These are phyloP conservation scores for Sarocladium strictum DNA, from an alignment of 2,329 filamentous ascomycete species.

Conservation along the genomic window DNA sequence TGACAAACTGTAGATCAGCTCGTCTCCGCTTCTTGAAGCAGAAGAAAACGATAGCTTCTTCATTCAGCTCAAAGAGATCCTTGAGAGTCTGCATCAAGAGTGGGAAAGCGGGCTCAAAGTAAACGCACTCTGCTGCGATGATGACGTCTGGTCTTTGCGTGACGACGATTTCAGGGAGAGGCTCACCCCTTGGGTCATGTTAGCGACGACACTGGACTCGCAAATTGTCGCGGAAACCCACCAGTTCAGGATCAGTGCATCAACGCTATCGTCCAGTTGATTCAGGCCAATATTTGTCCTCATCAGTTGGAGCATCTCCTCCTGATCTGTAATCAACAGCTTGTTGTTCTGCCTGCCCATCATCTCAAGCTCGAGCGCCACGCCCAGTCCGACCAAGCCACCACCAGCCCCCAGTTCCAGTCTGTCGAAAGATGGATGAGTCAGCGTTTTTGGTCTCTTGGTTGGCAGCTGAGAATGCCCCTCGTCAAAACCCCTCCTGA, in stretches of 20 bases:
- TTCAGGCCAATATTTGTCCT: constrained; percentile 83
- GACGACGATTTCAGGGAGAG: constrained; percentile 46
- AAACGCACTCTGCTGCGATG: constrained; percentile 94
- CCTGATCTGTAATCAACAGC: constrained; percentile 80
- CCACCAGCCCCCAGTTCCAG: constrained; percentile 90
- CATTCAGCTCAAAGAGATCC: constrained; percentile 68
- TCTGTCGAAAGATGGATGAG: constrained; percentile 37
- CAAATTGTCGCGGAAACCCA: constrained; percentile 29
- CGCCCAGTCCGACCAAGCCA: constrained; percentile 70
- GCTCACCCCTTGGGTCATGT: constrained; percentile 47
- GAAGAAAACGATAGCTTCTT: constrained; percentile 62
- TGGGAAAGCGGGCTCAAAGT: constrained; percentile 94
- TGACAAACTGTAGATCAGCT: constrained; percentile 71
- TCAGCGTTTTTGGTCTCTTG: neutral
- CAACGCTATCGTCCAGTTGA: constrained; percentile 54
- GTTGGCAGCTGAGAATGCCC: neutral
- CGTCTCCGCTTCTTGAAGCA: constrained; percentile 92
- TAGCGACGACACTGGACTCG: no score
- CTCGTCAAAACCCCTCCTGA: constrained; percentile 4
- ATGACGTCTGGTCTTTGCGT: constrained; percentile 67
- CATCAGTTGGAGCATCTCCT: constrained; percentile 82
- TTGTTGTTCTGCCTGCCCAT: constrained; percentile 46
- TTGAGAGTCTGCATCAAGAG: constrained; percentile 73
- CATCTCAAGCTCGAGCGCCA: constrained; percentile 50
- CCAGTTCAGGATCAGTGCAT: constrained; percentile 76